Evolutionary conservation across 2,329 filamentous ascomycete genomes (phyloP), one percentile per base, ranked within the genome.

Genomic region (Penicillium rolfsii): DNA sequence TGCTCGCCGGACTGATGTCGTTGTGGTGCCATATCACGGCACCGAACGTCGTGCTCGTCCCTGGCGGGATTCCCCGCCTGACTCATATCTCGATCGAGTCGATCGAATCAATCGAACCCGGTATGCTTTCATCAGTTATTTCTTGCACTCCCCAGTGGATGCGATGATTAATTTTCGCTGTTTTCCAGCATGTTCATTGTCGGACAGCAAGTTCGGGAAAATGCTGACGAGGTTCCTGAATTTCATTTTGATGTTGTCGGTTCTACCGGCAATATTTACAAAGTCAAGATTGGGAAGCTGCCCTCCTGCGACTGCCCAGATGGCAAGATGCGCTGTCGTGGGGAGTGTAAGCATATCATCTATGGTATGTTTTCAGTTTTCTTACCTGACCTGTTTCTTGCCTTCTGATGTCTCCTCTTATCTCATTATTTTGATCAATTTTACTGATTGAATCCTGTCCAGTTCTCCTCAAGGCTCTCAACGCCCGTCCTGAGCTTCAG

Each of bases 241-340:
- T 84, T 88, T 67, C 77, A 72, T 2, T 80, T 88, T 56, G 75
- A 83, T 24, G 81, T 89, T 53, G 84, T 85, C 35, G 87, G 87
- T 19, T 80, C 82, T 5, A 88, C 85, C 0, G 86, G 86, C 16
- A 88, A 88, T 65, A 74, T 89, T 19, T 89, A 89, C 73, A 82
- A 78, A n/a, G 80, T 86, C 36, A 78, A 73, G 11, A 83, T 89
- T 56, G 73, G 75, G 59, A 82, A 83, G 55, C 67, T 79, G 11
- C 85, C 85, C 0, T 75, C 66, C 5, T 88, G 85, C 72, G 79
- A 79, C 58, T 88, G 85, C 70, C 84, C 84, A 0, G 82, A 87
- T 71, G 77, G 76, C 7, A 62, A 50, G 36, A 84, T 84, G 59
- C 83, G 85, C 4, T 83, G 85, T 48, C 83, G 50, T 7, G 50